Percentiles rank a stretch among this genome's conserved stretches.
phyloP scores from a whole-genome alignment of 2,329 filamentous ascomycete genomes.

The Aspergillus fijiensis region DNA sequence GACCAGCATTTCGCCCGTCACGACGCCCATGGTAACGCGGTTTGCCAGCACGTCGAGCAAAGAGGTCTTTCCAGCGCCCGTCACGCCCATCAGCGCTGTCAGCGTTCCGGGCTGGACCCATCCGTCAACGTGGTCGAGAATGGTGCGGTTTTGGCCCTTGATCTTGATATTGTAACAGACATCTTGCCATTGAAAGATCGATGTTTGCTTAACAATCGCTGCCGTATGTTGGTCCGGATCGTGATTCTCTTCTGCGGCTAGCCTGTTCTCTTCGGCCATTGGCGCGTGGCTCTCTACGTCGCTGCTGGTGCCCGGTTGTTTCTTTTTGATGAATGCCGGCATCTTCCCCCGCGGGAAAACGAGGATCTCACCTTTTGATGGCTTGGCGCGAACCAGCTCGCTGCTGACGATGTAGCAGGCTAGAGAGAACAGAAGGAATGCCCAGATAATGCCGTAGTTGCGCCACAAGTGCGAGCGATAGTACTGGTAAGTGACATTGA shows the following conservation, averaged over 20 bases:
- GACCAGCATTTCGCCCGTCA: constrained; percentile 79
- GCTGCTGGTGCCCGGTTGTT: constrained; percentile 14
- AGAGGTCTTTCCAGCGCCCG: constrained; percentile 87
- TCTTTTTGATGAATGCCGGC: constrained; percentile 43
- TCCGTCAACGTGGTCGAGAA: constrained; percentile 81
- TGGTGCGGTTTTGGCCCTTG: constrained; percentile 69
- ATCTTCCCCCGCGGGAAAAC: constrained; percentile 70
- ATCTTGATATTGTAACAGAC: constrained; percentile 81
- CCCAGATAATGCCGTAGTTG: constrained; percentile 68
- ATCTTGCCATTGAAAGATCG: constrained; percentile 78
- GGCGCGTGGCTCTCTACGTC: constrained; percentile 22
- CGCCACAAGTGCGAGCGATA: constrained; percentile 60
- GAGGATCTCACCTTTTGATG: constrained; percentile 72
- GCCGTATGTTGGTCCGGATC: constrained; percentile 61
- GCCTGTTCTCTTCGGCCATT: constrained; percentile 51
- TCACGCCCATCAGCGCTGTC: constrained; percentile 86
- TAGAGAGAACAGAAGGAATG: constrained; percentile 60
- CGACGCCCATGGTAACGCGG: constrained; percentile 80
- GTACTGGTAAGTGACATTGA: constrained; percentile 58
- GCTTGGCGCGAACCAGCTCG: constrained; percentile 61
- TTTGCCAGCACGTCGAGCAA: constrained; percentile 80
- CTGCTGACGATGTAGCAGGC: constrained; percentile 61
- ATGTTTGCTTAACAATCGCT: constrained; percentile 72
- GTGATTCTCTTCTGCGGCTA: constrained; percentile 70
- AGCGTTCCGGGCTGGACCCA: constrained; percentile 91